Base-by-base conservation (phyloP, 2,329 filamentous ascomycete genomes). In the Metarhizium anisopliae region DNA sequence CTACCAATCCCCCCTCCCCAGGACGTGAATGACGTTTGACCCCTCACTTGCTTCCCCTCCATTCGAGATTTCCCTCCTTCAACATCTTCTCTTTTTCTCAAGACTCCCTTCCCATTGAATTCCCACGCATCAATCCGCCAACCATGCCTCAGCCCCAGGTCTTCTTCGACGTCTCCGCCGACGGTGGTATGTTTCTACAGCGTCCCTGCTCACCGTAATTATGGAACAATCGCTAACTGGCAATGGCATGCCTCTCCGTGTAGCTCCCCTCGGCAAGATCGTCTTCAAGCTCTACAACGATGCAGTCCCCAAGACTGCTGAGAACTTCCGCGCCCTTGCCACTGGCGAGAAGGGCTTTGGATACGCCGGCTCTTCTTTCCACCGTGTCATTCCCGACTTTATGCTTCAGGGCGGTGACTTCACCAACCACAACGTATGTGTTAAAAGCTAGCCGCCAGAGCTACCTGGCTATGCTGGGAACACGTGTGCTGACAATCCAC, bases 331-430 rank as follows among this genome's bases (percentile, higher is more conserved):
- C 64, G 84, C 84, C 72, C 87, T 94, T 68, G 91, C 87, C 86
- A 90, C 85, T 61, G 81, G 80, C 64, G 82, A 89, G 79, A 83
- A 90, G 77, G 89, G 89, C 69, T 86, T 87, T 74, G 89, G 90
- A 67, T 95, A 95, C 81, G 74, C 82, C 73, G 84, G 83, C 70
- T 94, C 89, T 66, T 80, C 82, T 64, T 95, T 95, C 87, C 90
- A 96, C 83, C 90, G 90, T 67, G 86, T 96, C 76, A 95, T 95
- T 76, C 88, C 88, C 66, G 74, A 90, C 58, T 95, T 95, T 83
- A 95, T 95, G 91, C 86, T 95, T 67, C 90, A 95, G 83, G 91
- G 90, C 73, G 90, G 90, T 83, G 90, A 95, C 82, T 95, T 95
- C 80, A 95, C 90, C 77, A 88, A 88, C 70, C 84, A 85, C 70